phyloP scores from a whole-genome alignment of 2,329 filamentous ascomycete species.

The Penicillium sp. region DNA sequence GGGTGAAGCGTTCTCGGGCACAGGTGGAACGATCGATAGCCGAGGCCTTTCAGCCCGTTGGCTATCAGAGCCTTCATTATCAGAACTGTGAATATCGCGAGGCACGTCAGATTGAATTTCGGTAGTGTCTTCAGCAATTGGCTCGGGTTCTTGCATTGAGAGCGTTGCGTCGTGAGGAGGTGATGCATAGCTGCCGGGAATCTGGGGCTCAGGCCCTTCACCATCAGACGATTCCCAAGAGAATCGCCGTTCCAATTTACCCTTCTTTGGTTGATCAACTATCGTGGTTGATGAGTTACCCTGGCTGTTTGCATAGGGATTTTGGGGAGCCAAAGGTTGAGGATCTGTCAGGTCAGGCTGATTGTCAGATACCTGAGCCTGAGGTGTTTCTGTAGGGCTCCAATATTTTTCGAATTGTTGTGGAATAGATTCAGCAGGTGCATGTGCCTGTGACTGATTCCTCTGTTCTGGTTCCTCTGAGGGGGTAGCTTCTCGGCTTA shows the following conservation, averaged over 20 bases:
- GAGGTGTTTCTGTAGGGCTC: slow-evolving; percentile 25
- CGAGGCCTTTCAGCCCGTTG: slow-evolving; percentile 27
- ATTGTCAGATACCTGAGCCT: slow-evolving; percentile 15
- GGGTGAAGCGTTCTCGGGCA: slow-evolving; percentile 15
- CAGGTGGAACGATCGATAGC: slow-evolving; percentile 34
- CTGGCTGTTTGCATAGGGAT: slow-evolving; percentile 16
- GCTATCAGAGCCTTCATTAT: slow-evolving; percentile 13
- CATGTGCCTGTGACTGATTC: slow-evolving; percentile 20
- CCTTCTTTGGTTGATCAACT: slow-evolving; percentile 18
- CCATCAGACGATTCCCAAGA: slow-evolving; percentile 44
- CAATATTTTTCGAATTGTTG: slow-evolving; percentile 43
- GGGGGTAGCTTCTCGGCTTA: slow-evolving; percentile 43
- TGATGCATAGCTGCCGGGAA: slow-evolving; percentile 15
- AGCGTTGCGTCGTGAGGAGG: slow-evolving; percentile 15
- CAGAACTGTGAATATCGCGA: slow-evolving; percentile 7
- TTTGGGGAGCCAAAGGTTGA: slow-evolving; percentile 16
- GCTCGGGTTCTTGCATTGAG: slow-evolving; percentile 24
- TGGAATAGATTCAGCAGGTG: slow-evolving; percentile 33
- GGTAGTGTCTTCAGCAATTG: slow-evolving; percentile 14
- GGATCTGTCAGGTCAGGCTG: slow-evolving; percentile 17
- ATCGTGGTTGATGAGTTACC: slow-evolving; percentile 7
- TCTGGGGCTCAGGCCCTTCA: slow-evolving; percentile 16
- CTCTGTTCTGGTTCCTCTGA: slow-evolving; percentile 30
- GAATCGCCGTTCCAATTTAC: slow-evolving; percentile 42
- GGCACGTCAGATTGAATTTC: slow-evolving; percentile 2